Base-by-base conservation (phyloP, 768 basidiomycete genomes). In the Boletellus sp. region DNA sequence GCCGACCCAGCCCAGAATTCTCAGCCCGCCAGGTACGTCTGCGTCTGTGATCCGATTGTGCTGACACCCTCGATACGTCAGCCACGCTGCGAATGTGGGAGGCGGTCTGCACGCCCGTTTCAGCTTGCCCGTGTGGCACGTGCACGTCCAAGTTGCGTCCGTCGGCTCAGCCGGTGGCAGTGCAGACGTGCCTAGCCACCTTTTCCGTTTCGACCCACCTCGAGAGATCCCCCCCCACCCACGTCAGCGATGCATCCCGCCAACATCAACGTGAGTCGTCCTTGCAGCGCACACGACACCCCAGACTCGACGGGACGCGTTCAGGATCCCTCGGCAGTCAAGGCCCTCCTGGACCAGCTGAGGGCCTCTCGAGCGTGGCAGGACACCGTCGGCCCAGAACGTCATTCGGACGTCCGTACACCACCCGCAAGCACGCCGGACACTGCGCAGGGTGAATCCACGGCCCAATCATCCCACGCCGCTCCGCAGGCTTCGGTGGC, bases 361-460 rank as follows among this genome's bases (percentile, higher is more conserved):
- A 74, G 79, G 44, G 67, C 75, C 3, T 90, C 89, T 4, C 75
- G 80, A 57, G 85, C 81, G 20, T 90, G 85, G 87, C 78, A 84
- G 58, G 74, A 83, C 42, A 61, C 72, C 60, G 17, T 44, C 47
- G 3, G 44, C 11, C 34, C 52, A 32, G 48, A 44, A 23, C 46
- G 41, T 36, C 50, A 10, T 13, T 4, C 37, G 47, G 47, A 40
- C 8, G 35, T 28, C 46, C 42, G 50, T 35, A 51, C 45, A 50
- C 58, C 51, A 17, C 26, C 24, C 48, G 42, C 45, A 46, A 43
- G 10, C 37, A 9, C 45, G 17, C 17, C 16, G 51, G 51, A 57
- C 34, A 34, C 31, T 43, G 37, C 35, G 28, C 54, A 48, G 19
- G 35, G 34, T 17, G 45, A 58, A 26, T 33, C 52, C 31, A 45